Evolutionary conservation across 306 rosid species (phyloP), one percentile per base, ranked within the genome.

Genomic region (Pyrus communis): DNA sequence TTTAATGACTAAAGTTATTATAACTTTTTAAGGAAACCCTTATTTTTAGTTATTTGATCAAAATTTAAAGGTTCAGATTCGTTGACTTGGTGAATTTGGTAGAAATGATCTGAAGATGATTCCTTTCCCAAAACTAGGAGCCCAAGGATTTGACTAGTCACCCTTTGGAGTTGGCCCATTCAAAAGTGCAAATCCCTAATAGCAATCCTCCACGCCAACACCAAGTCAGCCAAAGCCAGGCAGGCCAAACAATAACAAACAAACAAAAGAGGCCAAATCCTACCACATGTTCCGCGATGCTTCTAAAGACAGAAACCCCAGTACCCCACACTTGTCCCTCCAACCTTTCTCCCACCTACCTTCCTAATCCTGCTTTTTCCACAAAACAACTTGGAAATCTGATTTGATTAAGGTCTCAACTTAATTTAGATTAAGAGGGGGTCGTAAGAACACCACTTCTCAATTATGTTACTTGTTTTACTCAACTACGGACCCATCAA

Each of bases 141-240:
- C 45, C 12, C 58, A n/a, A n/a, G 55, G 55, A 60, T 23, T 64
- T 31, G 43, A 64, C 40, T 64, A 64, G 69, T 52, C 75, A 45
- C 30, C 49, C 70, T 61, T 57, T 3, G 25, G 2, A 21, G 61
- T 57, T 57, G 7, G 23, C 42, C 78, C 61, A 38, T 79, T 71
- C 61, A 46, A 63, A 61, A 42, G 28, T n/a, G 21, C 21, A 43
- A 46, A 66, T n/a, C 19, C 61, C 74, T 19, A 65, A 73, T 42
- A 3, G 23, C 74, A 57, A 67, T 73, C 78, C 30, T 73, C 78
- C 82, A 79, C 74, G 78, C 59, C 74, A 73, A 4, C 2, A 35
- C 42, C 35, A 25, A 55, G 69, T 65, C 76, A 78, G 67, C 82
- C 73, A 7, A 55, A 62, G 15, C 59, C 82, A 17, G 28, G 31